Evolutionary conservation across 2,329 filamentous ascomycete genomes (phyloP).

Genomic region (Pseudopyricularia javanii): DNA sequence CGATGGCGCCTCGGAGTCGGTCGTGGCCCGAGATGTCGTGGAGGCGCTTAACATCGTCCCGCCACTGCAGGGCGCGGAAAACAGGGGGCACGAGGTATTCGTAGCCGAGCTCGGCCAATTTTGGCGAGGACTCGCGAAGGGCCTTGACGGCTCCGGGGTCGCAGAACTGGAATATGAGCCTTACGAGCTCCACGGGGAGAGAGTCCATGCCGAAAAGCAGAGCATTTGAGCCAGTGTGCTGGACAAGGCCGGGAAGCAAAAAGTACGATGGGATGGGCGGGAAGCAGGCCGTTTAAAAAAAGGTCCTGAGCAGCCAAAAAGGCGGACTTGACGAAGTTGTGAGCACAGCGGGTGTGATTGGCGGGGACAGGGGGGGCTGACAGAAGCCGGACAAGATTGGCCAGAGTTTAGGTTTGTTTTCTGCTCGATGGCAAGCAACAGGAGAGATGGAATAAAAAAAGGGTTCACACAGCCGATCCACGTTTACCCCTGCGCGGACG

Average conservation of each 20-base stretch:
- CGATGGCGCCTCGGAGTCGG: conserved; percentile 26
- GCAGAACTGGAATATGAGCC: conserved; percentile 29
- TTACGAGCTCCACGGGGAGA: conserved; percentile 15
- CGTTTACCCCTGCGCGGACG: background rate
- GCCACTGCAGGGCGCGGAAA: conserved; percentile 30
- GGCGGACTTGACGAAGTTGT: conserved; percentile 3
- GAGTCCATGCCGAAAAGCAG: conserved; percentile 14
- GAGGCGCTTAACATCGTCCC: conserved; percentile 30
- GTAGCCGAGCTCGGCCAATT: conserved; percentile 27
- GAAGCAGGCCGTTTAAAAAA: conserved; percentile 4
- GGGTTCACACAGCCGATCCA: background rate
- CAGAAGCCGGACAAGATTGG: too few species aligned
- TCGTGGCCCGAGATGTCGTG: conserved; percentile 28
- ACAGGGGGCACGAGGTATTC: conserved; percentile 26
- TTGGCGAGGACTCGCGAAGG: conserved; percentile 25
- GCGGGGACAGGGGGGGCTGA: conserved; percentile 1
- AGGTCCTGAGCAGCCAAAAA: background rate
- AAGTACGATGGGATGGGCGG: conserved; percentile 4
- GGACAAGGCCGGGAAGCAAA: background rate
- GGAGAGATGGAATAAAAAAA: too few species aligned
- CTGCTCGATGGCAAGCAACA: background rate
- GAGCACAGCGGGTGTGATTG: background rate
- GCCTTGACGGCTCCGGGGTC: conserved; percentile 22
- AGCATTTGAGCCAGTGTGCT: conserved; percentile 1
- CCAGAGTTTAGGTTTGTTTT: background rate